phyloP scores from a whole-genome alignment of 768 basidiomycete genomes.

The Trametes villosa region DNA sequence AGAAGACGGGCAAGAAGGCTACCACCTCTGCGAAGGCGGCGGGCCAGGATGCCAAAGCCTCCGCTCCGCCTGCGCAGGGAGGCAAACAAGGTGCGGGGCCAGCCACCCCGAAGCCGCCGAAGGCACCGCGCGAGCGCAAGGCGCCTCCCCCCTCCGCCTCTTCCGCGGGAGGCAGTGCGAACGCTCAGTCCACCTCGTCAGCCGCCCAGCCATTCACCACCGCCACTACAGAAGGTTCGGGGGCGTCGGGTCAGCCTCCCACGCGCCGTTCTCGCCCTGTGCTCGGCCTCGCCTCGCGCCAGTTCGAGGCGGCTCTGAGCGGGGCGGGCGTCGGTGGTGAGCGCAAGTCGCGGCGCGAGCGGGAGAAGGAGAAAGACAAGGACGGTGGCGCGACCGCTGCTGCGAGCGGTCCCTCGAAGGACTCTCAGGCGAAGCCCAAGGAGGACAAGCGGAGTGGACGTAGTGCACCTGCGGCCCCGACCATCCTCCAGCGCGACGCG shows the following conservation, averaged over 20 bases:
- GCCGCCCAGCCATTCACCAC: neutral
- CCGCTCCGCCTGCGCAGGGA: conserved; percentile 5
- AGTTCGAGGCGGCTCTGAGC: conserved; percentile 74
- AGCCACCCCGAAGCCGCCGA: conserved; percentile 17
- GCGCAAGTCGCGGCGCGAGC: conserved; percentile 39
- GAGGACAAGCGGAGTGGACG: conserved; percentile 17
- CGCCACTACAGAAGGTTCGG: conserved; percentile 20
- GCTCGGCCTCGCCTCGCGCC: conserved; percentile 64
- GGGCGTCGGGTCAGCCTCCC: conserved; percentile 14
- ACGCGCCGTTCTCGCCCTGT: conserved; percentile 58
- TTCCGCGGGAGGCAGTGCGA: conserved; percentile 11
- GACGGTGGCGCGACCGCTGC: neutral
- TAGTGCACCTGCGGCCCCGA: conserved; percentile 16
- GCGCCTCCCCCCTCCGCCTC: neutral
- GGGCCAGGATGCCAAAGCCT: conserved; percentile 18
- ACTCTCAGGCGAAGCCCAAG: neutral
- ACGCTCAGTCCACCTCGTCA: neutral
- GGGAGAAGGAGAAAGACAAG: conserved; percentile 29
- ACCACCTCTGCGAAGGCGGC: conserved; percentile 31
- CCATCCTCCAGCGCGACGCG: conserved; percentile 23
- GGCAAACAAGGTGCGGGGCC: neutral
- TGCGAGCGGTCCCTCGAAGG: neutral
- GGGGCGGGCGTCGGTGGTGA: conserved; percentile 54
- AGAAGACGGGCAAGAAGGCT: conserved; percentile 40
- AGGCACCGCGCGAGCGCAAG: conserved; percentile 26